Evolutionary conservation across 305 asterid genomes (phyloP).

Genomic region (Fraxinus greggii): DNA sequence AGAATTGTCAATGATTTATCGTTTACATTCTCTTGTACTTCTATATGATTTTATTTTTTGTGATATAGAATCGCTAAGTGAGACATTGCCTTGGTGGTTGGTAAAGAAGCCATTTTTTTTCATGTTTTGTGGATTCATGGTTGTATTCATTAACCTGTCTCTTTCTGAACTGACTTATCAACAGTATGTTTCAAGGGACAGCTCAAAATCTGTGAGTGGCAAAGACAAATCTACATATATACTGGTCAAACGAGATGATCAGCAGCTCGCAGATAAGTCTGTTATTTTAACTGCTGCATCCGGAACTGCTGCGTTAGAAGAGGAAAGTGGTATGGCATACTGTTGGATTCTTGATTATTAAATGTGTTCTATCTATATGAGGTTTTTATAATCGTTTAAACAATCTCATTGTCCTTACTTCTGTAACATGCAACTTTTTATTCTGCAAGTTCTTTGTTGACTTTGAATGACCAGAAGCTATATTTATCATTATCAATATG

Average conservation of each 20-base stretch:
- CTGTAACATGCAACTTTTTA: not conserved
- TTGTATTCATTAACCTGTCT: constrained; percentile 11
- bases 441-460: not conserved
- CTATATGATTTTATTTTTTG: not conserved
- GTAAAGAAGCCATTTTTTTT: not conserved
- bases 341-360: constrained; percentile 5
- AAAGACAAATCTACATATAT: constrained; percentile 57
- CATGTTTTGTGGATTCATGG: constrained; percentile 20
- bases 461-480: not conserved
- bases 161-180: constrained; percentile 26
- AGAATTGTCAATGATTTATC: not conserved
- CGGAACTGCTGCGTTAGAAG: constrained; percentile 46
- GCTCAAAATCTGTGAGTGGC: constrained; percentile 45
- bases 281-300: constrained; percentile 36
- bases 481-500: not conserved
- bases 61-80: not conserved
- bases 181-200: constrained; percentile 68
- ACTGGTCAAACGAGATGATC: constrained; percentile 55
- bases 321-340: constrained; percentile 49
- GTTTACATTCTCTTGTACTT: not conserved
- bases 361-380: not conserved
- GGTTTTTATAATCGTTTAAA: not conserved
- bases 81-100: not conserved
- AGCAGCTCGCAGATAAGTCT: constrained; percentile 41
- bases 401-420: not conserved